These are phyloP conservation scores for Sclerospora graminicola DNA, from an alignment of 352 stramenopile genomes.

Conservation along the genomic window DNA sequence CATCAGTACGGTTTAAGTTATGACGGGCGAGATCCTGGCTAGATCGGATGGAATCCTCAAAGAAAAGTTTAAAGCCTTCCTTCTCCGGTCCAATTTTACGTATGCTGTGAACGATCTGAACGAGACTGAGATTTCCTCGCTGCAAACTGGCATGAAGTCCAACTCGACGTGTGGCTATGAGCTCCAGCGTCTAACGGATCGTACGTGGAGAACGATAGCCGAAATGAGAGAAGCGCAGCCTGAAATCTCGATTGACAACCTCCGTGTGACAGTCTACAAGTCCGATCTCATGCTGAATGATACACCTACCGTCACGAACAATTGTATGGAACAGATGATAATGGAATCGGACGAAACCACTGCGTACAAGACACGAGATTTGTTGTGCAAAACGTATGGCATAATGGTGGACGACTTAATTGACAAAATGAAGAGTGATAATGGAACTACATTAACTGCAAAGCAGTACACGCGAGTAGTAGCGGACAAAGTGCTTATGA, in stretches of 20 bases:
- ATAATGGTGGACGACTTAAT: constrained; percentile 25
- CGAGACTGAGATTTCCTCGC: constrained; percentile 24
- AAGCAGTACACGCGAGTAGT: constrained; percentile 23
- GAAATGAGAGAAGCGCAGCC: constrained; percentile 17
- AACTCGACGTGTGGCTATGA: constrained; percentile 32
- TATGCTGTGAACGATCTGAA: constrained; percentile 23
- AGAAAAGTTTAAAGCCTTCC: constrained; percentile 18
- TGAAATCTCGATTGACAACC: constrained; percentile 3
- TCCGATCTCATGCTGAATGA: constrained; percentile 24
- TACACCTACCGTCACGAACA: constrained; percentile 22
- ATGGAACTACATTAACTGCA: constrained; percentile 19
- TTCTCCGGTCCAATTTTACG: constrained; percentile 16
- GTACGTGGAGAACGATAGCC: constrained; percentile 20
- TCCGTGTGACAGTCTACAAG: constrained; percentile 16
- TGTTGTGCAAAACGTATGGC: constrained; percentile 19
- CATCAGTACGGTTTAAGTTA: constrained; percentile 15
- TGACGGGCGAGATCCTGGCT: constrained; percentile 15
- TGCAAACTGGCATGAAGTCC: constrained; percentile 22
- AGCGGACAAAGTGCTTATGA: constrained; percentile 19
- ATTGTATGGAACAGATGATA: constrained; percentile 28
- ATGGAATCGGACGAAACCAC: constrained; percentile 16
- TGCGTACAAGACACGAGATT: constrained; percentile 22
- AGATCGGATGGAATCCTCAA: constrained; percentile 12
- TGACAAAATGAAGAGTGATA: constrained; percentile 17
- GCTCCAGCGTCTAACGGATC: constrained; percentile 21